phyloP scores from a whole-genome alignment of 306 rosid species.

The Vigna radiata region DNA sequence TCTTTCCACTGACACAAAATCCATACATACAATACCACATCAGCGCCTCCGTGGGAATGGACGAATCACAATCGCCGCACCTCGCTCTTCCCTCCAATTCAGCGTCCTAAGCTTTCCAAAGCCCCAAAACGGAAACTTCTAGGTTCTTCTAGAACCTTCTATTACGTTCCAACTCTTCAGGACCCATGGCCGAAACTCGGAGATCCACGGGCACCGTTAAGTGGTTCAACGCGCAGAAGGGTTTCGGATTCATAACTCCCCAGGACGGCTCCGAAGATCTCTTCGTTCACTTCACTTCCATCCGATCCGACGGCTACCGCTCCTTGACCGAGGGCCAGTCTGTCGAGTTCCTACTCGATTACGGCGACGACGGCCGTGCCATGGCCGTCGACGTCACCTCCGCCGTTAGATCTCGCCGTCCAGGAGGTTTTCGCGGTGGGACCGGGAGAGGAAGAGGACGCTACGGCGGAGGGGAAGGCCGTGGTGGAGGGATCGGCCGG shows the following conservation, averaged over 20 bases:
- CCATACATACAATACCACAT: conserved; percentile 21
- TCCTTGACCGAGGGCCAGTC: conserved; percentile 67
- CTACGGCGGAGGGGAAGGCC: conserved; percentile 41
- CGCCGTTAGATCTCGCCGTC: conserved; percentile 50
- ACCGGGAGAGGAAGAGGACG: conserved; percentile 56
- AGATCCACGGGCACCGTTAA: conserved; percentile 73
- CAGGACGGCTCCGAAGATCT: conserved; percentile 70
- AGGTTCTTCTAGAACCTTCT: conserved; percentile 43
- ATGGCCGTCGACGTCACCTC: conserved; percentile 72
- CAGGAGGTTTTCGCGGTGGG: conserved; percentile 35
- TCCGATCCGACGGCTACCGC: conserved; percentile 77
- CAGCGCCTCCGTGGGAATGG: conserved; percentile 17
- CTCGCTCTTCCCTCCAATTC: conserved; percentile 4
- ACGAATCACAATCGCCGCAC: conserved; percentile 30
- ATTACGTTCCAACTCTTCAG: background rate
- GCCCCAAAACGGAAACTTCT: conserved; percentile 21
- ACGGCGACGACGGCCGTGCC: conserved; percentile 63
- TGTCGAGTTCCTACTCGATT: conserved; percentile 64
- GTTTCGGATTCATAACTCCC: conserved; percentile 83
- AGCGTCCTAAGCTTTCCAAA: background rate
- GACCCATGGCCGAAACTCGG: conserved; percentile 56
- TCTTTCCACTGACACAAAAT: conserved; percentile 4
- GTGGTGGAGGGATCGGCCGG: conserved; percentile 12
- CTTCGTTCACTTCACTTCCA: conserved; percentile 85
- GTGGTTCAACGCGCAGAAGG: conserved; percentile 84